Base-by-base conservation (phyloP, 306 rosid genomes). In the Ziziphus jujuba region DNA sequence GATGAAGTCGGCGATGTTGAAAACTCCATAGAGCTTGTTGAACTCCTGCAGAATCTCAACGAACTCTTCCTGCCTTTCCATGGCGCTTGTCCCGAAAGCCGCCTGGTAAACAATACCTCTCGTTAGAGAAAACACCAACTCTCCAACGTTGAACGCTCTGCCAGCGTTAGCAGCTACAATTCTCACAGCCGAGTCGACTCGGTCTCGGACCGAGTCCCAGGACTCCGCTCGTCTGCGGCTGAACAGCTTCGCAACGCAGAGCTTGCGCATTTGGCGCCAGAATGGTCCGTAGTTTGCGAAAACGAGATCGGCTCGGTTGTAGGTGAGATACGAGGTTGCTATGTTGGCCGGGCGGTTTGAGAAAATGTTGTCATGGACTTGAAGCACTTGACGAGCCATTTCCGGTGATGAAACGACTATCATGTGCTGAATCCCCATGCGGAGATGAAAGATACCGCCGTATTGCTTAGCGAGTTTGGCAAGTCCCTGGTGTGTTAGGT, bases 401-500 rank as follows among this genome's bases (percentile, higher is more conserved):
- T 64, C 8, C 0, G 80, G 72, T 0, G 76, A 49, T 17, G 80
- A 70, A 2, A 76, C 68, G 0, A 40, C 75, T 1, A 76, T 56
- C 34, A 76, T 19, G 36, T 76, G 76, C 20, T 70, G 51, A 1
- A 50, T 63, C 0, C 80, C 80, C 20, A 76, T 68, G 3, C 69
- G 67, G 6, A 76, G 80, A 59, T 73, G 79, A 59, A 66, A 36
- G 31, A 55, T 65, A 0, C 87, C 85, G 11, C 90, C 87, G 3
- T 79, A 80, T 9, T n/a, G 2, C 23, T 80, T 7, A n/a, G 80
- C 76, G 0, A 82, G 61, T 1, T 16, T 23, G 1, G 84, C 82
- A 0, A 82, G 49, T 12, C 84, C 84, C 1, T 70, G 85, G 45
- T 85, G 90, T 21, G 82, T 77, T 22, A 85, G 64, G n/a, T n/a